phyloP scores from a whole-genome alignment of 2,329 filamentous ascomycete genomes.

The Phialocephala subalpina region DNA sequence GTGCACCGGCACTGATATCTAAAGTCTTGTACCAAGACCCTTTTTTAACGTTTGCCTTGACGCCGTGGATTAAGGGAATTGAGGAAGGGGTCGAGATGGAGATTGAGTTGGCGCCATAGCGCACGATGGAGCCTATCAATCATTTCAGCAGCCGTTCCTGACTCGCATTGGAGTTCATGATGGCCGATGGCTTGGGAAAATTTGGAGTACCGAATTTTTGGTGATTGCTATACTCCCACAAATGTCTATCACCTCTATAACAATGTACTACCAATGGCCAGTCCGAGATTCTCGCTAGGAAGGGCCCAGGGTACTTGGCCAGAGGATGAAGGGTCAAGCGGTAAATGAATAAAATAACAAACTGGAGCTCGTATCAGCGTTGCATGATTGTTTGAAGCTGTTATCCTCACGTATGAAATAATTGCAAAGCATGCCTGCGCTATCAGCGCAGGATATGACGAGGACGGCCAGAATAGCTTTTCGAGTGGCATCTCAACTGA shows the following conservation, averaged over 20 bases:
- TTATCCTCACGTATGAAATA: no score
- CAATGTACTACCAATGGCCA: constrained; percentile 26
- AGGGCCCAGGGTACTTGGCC: constrained; percentile 69
- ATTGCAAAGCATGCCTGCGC: no score
- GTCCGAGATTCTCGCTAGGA: constrained; percentile 42
- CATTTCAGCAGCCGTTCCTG: no score
- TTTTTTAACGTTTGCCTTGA: constrained; percentile 33
- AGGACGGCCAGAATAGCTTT: no score
- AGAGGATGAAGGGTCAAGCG: no score
- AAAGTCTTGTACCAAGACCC: constrained; percentile 30
- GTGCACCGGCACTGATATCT: constrained; percentile 25
- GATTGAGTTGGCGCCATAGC: constrained; percentile 24
- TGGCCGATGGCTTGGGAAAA: not conserved
- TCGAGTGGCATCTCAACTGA: no score
- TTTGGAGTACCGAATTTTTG: constrained; percentile 25
- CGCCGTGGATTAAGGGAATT: constrained; percentile 20
- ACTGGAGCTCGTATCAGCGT: no score
- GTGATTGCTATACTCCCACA: constrained; percentile 28
- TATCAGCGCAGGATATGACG: no score
- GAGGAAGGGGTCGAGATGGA: constrained; percentile 20
- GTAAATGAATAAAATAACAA: no score
- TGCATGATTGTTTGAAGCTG: no score
- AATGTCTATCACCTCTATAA: constrained; percentile 26
- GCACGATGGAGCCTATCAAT: constrained; percentile 1
- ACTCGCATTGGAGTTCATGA: no score